These are phyloP conservation scores for Candida odintsovae DNA, from an alignment of 805 yeast species.

Conservation along the genomic window DNA sequence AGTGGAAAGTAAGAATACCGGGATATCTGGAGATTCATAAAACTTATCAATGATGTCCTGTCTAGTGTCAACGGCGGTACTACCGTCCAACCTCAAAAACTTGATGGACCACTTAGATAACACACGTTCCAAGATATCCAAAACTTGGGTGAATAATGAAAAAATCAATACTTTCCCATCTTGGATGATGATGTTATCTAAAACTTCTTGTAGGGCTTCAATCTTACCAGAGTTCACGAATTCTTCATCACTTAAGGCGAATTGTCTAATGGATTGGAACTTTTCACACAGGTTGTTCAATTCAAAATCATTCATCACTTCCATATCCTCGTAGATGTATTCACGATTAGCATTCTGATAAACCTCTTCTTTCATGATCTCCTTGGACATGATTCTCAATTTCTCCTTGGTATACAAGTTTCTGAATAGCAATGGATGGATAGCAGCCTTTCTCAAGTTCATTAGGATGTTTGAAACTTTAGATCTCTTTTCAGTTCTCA, in stretches of 20 bases:
- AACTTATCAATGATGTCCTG: conserved; percentile 88
- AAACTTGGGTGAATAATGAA: conserved; percentile 87
- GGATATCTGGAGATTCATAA: conserved; percentile 74
- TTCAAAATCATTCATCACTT: conserved; percentile 89
- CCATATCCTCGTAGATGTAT: conserved; percentile 90
- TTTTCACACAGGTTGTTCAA: conserved; percentile 66
- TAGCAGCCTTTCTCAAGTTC: conserved; percentile 86
- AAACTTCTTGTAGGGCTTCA: conserved; percentile 43
- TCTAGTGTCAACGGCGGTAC: conserved; percentile 86
- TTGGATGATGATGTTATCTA: conserved; percentile 47
- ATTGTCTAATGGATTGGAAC: conserved; percentile 59
- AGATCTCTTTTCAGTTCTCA: conserved; percentile 22
- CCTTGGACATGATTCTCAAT: conserved; percentile 63
- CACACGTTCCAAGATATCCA: conserved; percentile 80
- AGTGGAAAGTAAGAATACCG: conserved; percentile 84
- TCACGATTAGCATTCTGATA: conserved; percentile 67
- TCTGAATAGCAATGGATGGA: conserved; percentile 88
- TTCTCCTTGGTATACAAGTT: conserved; percentile 48
- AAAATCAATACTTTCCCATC: conserved; percentile 73
- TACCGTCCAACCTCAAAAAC: conserved; percentile 88
- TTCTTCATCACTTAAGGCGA: conserved; percentile 45
- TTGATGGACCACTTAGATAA: conserved; percentile 57
- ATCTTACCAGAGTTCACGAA: conserved; percentile 78
- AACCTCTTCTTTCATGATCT: conserved; percentile 74
- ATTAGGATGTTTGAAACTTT: conserved; percentile 69